Base-by-base conservation (phyloP, 2,329 filamentous ascomycete genomes). In the Aspergillus intermedius region DNA sequence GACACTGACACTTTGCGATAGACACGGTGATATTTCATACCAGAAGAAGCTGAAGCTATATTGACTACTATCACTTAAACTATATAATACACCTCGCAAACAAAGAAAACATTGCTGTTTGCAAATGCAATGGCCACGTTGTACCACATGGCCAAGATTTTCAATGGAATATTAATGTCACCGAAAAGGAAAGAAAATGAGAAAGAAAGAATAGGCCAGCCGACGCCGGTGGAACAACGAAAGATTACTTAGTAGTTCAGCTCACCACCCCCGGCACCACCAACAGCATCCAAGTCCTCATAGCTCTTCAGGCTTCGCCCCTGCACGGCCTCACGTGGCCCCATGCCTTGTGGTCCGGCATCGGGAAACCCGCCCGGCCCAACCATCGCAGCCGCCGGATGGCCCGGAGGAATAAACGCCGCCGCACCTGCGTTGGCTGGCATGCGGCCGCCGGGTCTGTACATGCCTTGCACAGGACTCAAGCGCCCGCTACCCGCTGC, bases 291-390 rank as follows among this genome's bases (percentile, higher is more conserved):
- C 21, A 98, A 76, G 65, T 98, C 93, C 69, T 98, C 94, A 65
- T 98, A 98, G 68, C 89, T 96, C 78, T 95, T 95, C 56, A 98
- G 74, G 52, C 88, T 95, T 49, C 93, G 82, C 4, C 93, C 93
- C 58, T 94, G 88, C 1, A 95, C 90, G 9, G 93, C 91, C 70
- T 97, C 91, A 17, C 88, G 81, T 17, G 93, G 91, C 0, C 90
- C 91, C 51, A 91, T 85, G 2, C 86, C 83, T 30, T 74, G 74
- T 47, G 86, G 83, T 21, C 87, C 86, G 64, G 54, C 72, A 69
- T 51, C 74, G 59, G 55, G 62, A 55, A 69, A 70, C 4, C 59
- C 72, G 65, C 55, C 79, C 64, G 60, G 75, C 70, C 49, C 78
- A 19, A 62, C 57, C 54, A 66, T 64, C 3, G 54, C 57, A n/a